These are phyloP conservation scores for Apium graveolens DNA, from an alignment of 129 eudicot genomes.

Conservation along the genomic window DNA sequence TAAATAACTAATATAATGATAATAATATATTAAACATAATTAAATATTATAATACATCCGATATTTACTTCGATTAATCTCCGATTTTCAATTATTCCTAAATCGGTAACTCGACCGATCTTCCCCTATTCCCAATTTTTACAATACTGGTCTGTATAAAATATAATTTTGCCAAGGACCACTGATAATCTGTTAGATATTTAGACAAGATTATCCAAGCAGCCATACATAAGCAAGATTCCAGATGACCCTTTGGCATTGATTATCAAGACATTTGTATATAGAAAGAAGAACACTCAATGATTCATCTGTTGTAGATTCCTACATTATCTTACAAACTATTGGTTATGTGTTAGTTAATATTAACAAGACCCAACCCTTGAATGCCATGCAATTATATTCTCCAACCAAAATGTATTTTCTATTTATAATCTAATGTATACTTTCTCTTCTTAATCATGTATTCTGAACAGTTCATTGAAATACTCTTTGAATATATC, in stretches of 20 bases:
- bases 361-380: background rate
- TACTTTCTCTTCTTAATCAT: constrained; percentile 1
- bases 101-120: too few species aligned
- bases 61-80: too few species aligned
- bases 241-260: background rate
- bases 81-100: too few species aligned
- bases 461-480: background rate
- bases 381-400: constrained; percentile 13
- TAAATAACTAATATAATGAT: too few species aligned
- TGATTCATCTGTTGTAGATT: background rate
- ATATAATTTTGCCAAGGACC: background rate
- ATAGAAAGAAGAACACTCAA: background rate
- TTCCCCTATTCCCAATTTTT: too few species aligned
- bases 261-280: background rate
- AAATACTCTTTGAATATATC: background rate
- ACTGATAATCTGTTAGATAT: background rate
- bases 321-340: background rate
- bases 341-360: background rate
- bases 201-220: background rate
- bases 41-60: too few species aligned
- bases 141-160: background rate
- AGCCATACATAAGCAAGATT: background rate
- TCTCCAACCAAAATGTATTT: background rate
- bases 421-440: background rate
- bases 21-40: too few species aligned